Percentiles rank a stretch among this genome's conserved stretches.
phyloP scores from a whole-genome alignment of 2,329 filamentous ascomycete genomes.

The Intubia oerlemansii region DNA sequence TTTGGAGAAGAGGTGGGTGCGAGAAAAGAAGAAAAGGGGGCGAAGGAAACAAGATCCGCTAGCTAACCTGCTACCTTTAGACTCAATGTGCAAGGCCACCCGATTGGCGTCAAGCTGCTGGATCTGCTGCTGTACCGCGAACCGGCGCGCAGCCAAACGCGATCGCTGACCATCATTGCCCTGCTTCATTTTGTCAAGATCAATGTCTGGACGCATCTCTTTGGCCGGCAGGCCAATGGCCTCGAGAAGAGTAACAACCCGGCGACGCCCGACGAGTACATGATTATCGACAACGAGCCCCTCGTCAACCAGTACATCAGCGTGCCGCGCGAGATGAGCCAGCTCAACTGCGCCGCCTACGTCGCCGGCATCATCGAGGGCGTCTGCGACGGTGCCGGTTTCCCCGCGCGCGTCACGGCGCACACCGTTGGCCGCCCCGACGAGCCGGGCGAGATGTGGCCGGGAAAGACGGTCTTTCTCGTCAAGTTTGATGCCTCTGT shows the following conservation, averaged over 20 bases:
- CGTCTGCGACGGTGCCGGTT: constrained; percentile 80
- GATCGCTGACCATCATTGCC: constrained; percentile 72
- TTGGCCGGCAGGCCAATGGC: constrained; percentile 73
- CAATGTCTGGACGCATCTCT: constrained; percentile 79
- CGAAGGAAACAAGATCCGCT: not conserved
- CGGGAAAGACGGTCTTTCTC: constrained; percentile 85
- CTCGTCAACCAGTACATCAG: constrained; percentile 87
- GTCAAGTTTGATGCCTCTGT: constrained; percentile 86
- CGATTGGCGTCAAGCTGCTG: constrained; percentile 81
- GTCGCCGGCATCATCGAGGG: constrained; percentile 92
- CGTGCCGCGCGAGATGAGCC: constrained; percentile 85
- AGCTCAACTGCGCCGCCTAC: constrained; percentile 90
- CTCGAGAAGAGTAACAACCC: constrained; percentile 74
- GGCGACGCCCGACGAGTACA: constrained; percentile 81
- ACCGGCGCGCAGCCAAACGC: constrained; percentile 44
- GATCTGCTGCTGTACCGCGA: constrained; percentile 84
- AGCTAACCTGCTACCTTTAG: constrained; percentile 29
- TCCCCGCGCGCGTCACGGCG: constrained; percentile 73
- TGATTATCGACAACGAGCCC: constrained; percentile 97
- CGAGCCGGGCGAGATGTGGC: constrained; percentile 64
- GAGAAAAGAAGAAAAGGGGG: constrained; percentile 51
- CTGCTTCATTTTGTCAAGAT: constrained; percentile 93
- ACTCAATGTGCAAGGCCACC: constrained; percentile 78
- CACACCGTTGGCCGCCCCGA: constrained; percentile 46
- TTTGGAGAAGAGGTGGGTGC: constrained; percentile 60